Evolutionary conservation across 2,329 filamentous ascomycete genomes (phyloP).

Genomic region (Penicillium sp.): DNA sequence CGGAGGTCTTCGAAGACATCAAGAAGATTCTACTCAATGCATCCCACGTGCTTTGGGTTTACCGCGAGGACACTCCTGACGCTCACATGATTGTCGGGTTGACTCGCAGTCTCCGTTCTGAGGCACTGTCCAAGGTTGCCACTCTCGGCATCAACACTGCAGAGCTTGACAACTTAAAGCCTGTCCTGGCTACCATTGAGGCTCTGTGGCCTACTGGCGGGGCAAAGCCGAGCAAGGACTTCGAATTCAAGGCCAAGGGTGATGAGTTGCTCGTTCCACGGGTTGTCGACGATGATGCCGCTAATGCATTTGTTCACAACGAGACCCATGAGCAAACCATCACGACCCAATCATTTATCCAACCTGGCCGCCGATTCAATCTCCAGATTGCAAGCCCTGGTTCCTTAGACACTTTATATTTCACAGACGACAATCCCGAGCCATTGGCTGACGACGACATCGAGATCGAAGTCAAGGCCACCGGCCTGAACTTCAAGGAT

Average conservation of each 20-base stretch:
- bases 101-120: conserved; percentile 26
- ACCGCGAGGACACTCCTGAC: conserved; percentile 21
- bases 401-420: conserved; percentile 26
- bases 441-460: conserved; percentile 26
- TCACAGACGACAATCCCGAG: conserved; percentile 19
- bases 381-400: conserved; percentile 23
- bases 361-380: conserved; percentile 23
- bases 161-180: conserved; percentile 9
- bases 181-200: conserved; percentile 15
- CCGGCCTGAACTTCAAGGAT: conserved; percentile 39
- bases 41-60: conserved; percentile 26
- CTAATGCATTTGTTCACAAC: conserved; percentile 25
- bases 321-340: conserved; percentile 25
- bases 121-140: conserved; percentile 23
- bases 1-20: conserved; percentile 13
- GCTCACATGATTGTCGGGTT: conserved; percentile 30
- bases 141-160: conserved; percentile 23
- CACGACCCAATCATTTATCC: conserved; percentile 23
- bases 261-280: conserved; percentile 22
- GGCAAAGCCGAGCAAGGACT: conserved; percentile 13
- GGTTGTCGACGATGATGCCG: conserved; percentile 15
- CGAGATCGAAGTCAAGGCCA: conserved; percentile 38
- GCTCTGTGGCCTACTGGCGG: conserved; percentile 19
- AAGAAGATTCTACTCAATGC: conserved; percentile 21
- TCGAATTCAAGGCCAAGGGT: conserved; percentile 23